A percentile compares a stretch with the other conserved stretches of the same genome.
Conservation (phyloP, 495 filamentous ascomycete species). For the Bacidia gigantensis region DNA sequence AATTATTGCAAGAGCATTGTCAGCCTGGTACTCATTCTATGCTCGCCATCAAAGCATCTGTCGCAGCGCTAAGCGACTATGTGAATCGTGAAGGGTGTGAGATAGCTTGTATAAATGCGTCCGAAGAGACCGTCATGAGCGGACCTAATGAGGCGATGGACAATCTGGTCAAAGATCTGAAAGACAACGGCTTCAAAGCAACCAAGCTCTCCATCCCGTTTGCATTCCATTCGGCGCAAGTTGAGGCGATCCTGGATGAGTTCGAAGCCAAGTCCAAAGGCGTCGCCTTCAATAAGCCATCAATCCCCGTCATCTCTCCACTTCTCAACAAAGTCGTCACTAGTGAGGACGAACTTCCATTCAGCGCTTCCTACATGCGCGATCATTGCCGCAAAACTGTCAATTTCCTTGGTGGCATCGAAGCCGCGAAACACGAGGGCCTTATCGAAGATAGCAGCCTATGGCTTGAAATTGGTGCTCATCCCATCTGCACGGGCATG, state of each 20-base stretch:
- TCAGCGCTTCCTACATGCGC: slow-evolving; percentile 13
- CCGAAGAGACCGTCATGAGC: slow-evolving; percentile 23
- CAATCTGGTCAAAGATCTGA: slow-evolving; percentile 7
- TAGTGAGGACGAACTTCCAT: neutral
- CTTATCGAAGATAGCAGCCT: slow-evolving; percentile 7
- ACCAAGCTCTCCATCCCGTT: slow-evolving; percentile 31
- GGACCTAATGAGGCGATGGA: slow-evolving; percentile 17
- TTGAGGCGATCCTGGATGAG: slow-evolving; percentile 52
- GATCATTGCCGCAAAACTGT: slow-evolving; percentile 14
- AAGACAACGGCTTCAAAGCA: slow-evolving; percentile 13
- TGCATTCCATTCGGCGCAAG: slow-evolving; percentile 60
- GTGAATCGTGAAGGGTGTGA: slow-evolving; percentile 12
- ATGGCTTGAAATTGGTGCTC: slow-evolving; percentile 18
- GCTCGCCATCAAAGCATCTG: slow-evolving; percentile 16
- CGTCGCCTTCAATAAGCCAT: slow-evolving; percentile 43
- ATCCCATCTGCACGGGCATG: slow-evolving; percentile 15
- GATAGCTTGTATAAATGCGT: slow-evolving; percentile 26
- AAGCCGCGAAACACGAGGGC: slow-evolving; percentile 3
- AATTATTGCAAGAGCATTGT: slow-evolving; percentile 21
- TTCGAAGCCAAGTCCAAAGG: slow-evolving; percentile 42
- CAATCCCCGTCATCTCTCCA: slow-evolving; percentile 57
- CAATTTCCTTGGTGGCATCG: slow-evolving; percentile 13
- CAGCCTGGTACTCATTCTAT: slow-evolving; percentile 22
- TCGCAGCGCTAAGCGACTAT: slow-evolving; percentile 4
- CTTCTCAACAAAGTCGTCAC: slow-evolving; percentile 24